Conservation (phyloP, 495 filamentous ascomycete species). For the Neurospora sp. region DNA sequence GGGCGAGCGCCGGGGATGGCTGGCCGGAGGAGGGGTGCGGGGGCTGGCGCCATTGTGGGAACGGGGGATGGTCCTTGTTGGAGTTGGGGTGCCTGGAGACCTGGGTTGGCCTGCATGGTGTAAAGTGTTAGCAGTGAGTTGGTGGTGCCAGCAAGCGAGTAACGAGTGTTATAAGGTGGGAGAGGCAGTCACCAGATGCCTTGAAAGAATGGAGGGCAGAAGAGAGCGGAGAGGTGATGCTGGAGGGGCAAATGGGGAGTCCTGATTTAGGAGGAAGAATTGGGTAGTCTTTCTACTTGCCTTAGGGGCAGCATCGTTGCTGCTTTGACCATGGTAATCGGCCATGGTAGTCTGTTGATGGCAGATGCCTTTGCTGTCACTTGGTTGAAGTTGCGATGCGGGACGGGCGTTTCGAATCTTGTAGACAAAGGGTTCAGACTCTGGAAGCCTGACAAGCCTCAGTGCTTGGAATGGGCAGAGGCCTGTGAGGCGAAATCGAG, state of each 20-base stretch:
- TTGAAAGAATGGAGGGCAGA: not conserved
- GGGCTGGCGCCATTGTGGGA: slow-evolving; percentile 61
- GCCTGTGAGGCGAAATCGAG: not conserved
- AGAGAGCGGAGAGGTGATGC: not conserved
- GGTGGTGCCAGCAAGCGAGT: not conserved
- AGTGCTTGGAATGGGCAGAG: not conserved
- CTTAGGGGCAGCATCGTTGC: slow-evolving; percentile 17
- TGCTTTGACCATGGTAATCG: slow-evolving; percentile 15
- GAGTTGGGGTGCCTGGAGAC: slow-evolving; percentile 17
- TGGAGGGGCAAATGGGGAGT: not conserved
- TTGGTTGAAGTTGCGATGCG: not conserved
- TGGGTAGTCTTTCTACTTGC: slow-evolving; percentile 10
- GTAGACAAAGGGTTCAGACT: not conserved
- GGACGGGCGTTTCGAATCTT: not conserved
- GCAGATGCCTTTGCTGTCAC: slow-evolving; percentile 2
- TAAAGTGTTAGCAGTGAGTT: slow-evolving; percentile 2
- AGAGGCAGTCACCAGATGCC: not conserved
- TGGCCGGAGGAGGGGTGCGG: slow-evolving; percentile 71
- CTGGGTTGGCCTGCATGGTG: slow-evolving; percentile 21
- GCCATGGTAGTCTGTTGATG: slow-evolving; percentile 9
- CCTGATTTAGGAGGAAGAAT: not conserved
- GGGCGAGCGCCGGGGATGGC: slow-evolving; percentile 66
- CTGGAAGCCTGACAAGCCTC: not conserved
- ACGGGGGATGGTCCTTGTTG: slow-evolving; percentile 21
- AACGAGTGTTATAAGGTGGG: not conserved